A percentile compares a stretch with the other conserved stretches of the same genome.
phyloP scores from a whole-genome alignment of 139 green algal species.

The Monoraphidium neglectum region DNA sequence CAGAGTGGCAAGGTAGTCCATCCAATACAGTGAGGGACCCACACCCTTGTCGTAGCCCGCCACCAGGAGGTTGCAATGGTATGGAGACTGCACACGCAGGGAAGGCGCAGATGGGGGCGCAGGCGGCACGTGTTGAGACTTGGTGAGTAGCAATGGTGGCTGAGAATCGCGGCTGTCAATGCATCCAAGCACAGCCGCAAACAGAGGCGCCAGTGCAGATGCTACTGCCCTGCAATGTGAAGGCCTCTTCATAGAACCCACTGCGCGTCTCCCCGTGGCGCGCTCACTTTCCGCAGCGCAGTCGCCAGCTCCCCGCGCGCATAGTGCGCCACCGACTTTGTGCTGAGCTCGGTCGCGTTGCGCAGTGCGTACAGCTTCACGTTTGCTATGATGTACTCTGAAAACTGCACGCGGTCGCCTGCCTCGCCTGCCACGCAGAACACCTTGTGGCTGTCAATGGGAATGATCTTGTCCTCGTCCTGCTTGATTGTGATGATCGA shows the following conservation, averaged over 20 bases:
- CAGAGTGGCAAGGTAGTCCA: constrained; percentile 98
- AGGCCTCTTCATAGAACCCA: no score
- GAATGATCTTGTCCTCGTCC: constrained; percentile 95
- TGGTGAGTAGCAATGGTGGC: no score
- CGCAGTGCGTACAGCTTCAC: constrained; percentile 89
- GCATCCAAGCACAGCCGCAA: no score
- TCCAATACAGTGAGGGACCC: constrained; percentile 92
- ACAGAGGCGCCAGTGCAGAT: no score
- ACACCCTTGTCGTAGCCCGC: constrained; percentile 89
- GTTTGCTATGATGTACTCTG: constrained; percentile 91
- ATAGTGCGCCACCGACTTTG: constrained; percentile 91
- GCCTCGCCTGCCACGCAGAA: constrained; percentile 89
- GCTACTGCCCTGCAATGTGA: no score
- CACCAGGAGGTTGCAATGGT: constrained; percentile 94
- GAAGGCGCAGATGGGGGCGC: not conserved
- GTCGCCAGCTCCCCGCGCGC: constrained; percentile 92
- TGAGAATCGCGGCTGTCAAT: no score
- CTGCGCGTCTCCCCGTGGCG: no score
- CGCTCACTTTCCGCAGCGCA: constrained; percentile 83
- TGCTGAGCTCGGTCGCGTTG: constrained; percentile 83
- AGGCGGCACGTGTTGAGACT: no score
- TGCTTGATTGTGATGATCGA: constrained; percentile 97
- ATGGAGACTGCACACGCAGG: constrained; percentile 73
- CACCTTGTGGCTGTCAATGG: constrained; percentile 86
- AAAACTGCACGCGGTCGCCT: constrained; percentile 91